Percentiles rank a stretch among this genome's conserved stretches.
These are phyloP conservation scores for Phlebiopsis flavidoalba DNA, from an alignment of 768 basidiomycete species.

Conservation along the genomic window DNA sequence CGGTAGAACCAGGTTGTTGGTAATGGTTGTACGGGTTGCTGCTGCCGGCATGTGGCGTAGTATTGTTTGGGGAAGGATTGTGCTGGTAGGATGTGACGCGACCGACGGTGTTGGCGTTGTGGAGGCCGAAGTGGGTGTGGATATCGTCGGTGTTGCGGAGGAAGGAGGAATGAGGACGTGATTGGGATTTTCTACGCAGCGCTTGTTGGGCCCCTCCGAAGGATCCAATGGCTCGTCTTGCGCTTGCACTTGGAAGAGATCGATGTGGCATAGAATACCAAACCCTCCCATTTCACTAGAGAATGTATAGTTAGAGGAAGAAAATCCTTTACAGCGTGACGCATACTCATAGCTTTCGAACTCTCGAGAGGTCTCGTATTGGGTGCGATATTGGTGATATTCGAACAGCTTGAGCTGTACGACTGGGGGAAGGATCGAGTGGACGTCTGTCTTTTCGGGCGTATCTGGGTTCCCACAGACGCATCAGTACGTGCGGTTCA, in stretches of 20 bases:
- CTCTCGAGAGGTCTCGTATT: conserved; percentile 37
- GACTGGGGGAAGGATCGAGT: conserved; percentile 63
- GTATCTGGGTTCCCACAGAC: conserved; percentile 29
- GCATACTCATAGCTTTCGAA: conserved; percentile 44
- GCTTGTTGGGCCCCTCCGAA: background rate
- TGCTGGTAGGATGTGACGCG: background rate
- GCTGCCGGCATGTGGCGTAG: background rate
- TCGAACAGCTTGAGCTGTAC: conserved; percentile 47
- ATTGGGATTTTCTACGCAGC: conserved; percentile 1
- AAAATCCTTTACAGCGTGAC: background rate
- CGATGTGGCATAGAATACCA: conserved; percentile 73
- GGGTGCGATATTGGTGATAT: conserved; percentile 37
- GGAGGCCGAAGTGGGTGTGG: conserved; percentile 6
- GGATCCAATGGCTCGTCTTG: conserved; percentile 6
- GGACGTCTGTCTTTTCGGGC: conserved; percentile 59
- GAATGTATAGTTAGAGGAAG: background rate
- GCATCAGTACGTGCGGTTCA: background rate
- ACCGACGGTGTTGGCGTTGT: conserved; percentile 4
- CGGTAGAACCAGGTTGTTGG: background rate
- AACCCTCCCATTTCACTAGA: conserved; percentile 17
- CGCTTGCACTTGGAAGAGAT: conserved; percentile 56
- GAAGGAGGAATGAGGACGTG: conserved; percentile 1
- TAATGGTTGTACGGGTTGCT: background rate
- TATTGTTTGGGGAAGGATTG: background rate
- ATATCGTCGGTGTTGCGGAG: background rate